Percentiles rank a stretch among this genome's conserved stretches.
Conservation (phyloP, 805 yeast species). For the Kodamaea kaohsiungensis region DNA sequence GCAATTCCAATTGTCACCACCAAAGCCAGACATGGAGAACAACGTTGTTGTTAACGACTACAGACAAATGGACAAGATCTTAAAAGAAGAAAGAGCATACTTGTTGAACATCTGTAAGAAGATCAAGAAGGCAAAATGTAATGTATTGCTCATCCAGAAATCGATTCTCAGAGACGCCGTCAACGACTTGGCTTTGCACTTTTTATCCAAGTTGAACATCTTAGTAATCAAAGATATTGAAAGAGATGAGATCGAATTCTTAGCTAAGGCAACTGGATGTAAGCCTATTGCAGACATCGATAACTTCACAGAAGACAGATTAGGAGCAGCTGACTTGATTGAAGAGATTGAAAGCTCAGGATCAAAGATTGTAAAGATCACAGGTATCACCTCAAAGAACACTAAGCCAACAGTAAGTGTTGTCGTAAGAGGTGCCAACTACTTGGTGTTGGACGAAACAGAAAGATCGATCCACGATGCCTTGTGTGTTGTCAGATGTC, state of each 20-base stretch:
- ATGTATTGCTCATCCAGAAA: constrained; percentile 85
- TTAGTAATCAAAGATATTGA: constrained; percentile 94
- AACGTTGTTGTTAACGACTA: constrained; percentile 96
- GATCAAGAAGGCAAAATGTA: constrained; percentile 95
- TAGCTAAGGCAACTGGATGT: constrained; percentile 82
- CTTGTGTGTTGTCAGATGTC: constrained; percentile 85
- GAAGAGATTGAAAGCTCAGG: constrained; percentile 92
- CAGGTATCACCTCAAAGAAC: constrained; percentile 65
- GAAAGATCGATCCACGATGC: constrained; percentile 98
- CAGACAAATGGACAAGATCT: constrained; percentile 98
- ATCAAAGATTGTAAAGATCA: constrained; percentile 82
- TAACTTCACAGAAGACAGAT: constrained; percentile 86
- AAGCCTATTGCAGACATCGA: constrained; percentile 96
- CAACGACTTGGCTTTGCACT: constrained; percentile 91
- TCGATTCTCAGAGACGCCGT: constrained; percentile 95
- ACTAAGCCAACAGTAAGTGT: constrained; percentile 77
- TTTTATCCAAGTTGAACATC: constrained; percentile 87
- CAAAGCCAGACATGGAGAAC: constrained; percentile 97
- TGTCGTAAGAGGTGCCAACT: constrained; percentile 93
- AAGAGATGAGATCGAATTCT: constrained; percentile 93
- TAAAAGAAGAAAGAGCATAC: constrained; percentile 97
- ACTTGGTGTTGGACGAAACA: constrained; percentile 87
- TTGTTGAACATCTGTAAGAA: constrained; percentile 92
- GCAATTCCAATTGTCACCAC: constrained; percentile 95
- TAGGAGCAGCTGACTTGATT: constrained; percentile 88